These are phyloP conservation scores for Suillus paluster DNA, from an alignment of 768 basidiomycete genomes.

Conservation along the genomic window DNA sequence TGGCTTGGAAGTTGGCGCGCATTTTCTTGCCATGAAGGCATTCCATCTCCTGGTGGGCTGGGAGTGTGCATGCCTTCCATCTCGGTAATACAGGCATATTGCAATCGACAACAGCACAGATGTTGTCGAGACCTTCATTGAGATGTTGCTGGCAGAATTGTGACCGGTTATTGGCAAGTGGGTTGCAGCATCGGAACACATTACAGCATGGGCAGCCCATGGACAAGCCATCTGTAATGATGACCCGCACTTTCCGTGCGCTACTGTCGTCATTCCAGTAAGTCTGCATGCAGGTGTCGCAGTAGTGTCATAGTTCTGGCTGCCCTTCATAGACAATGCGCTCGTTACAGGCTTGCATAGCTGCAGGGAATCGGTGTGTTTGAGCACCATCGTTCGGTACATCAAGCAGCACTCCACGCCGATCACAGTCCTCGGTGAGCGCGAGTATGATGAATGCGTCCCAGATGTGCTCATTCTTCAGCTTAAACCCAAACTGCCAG, in stretches of 20 bases:
- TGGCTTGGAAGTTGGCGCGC: constrained; percentile 29
- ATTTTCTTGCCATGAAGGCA: background rate
- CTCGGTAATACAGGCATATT: constrained; percentile 9
- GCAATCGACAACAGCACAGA: constrained; percentile 23
- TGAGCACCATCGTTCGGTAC: constrained; percentile 30
- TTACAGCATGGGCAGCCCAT: constrained; percentile 24
- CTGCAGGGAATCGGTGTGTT: constrained; percentile 27
- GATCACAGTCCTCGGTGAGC: constrained; percentile 25
- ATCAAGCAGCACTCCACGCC: constrained; percentile 11
- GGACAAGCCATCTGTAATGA: constrained; percentile 26
- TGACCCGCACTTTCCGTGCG: constrained; percentile 6
- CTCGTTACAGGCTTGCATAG: background rate
- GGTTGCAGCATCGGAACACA: constrained; percentile 10
- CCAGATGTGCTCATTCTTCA: constrained; percentile 26
- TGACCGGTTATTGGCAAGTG: constrained; percentile 18
- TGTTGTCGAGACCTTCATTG: background rate
- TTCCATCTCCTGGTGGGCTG: constrained; percentile 20
- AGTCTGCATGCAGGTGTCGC: background rate
- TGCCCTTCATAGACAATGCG: background rate
- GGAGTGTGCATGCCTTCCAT: constrained; percentile 22
- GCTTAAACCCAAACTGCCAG: constrained; percentile 10
- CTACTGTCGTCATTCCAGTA: constrained; percentile 11
- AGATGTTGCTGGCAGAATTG: constrained; percentile 21
- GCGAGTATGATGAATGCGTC: constrained; percentile 26
- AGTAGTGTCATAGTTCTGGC: background rate